These are phyloP conservation scores for Aschersonia sp. DNA, from an alignment of 2,329 filamentous ascomycete genomes.

Conservation along the genomic window DNA sequence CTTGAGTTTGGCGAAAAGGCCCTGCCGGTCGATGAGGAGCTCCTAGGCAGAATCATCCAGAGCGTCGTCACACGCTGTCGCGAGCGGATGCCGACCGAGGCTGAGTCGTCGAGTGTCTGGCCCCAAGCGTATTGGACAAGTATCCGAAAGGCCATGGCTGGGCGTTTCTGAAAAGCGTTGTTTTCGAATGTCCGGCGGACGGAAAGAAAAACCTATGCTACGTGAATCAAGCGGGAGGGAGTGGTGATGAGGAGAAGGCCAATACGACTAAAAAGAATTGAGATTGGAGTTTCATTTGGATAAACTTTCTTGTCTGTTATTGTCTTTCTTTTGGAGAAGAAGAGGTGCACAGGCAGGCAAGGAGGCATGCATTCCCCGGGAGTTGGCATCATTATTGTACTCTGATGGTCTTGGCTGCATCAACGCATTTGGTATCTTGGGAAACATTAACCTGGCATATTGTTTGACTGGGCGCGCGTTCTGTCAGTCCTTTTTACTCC, in stretches of 20 bases:
- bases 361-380: too few species aligned
- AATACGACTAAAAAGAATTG: neutral
- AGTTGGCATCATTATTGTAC: neutral
- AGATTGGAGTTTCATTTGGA: conserved; percentile 8
- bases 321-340: conserved; percentile 2
- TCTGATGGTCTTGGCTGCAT: too few species aligned
- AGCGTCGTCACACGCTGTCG: conserved; percentile 45
- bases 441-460: too few species aligned
- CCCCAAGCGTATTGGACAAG: conserved; percentile 47
- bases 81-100: conserved; percentile 42
- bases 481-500: too few species aligned
- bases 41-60: conserved; percentile 46
- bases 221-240: too few species aligned
- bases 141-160: conserved; percentile 34
- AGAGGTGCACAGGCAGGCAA: neutral
- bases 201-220: too few species aligned
- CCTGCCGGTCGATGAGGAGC: conserved; percentile 46
- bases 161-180: conserved; percentile 10
- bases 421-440: too few species aligned
- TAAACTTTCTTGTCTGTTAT: conserved; percentile 6
- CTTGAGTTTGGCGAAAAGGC: conserved; percentile 37
- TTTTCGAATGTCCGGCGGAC: too few species aligned
- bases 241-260: neutral
- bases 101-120: conserved; percentile 40
- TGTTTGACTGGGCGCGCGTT: too few species aligned